Evolutionary conservation across 2,329 filamentous ascomycete genomes (phyloP).

Genomic region (Coniochaeta pulveracea): DNA sequence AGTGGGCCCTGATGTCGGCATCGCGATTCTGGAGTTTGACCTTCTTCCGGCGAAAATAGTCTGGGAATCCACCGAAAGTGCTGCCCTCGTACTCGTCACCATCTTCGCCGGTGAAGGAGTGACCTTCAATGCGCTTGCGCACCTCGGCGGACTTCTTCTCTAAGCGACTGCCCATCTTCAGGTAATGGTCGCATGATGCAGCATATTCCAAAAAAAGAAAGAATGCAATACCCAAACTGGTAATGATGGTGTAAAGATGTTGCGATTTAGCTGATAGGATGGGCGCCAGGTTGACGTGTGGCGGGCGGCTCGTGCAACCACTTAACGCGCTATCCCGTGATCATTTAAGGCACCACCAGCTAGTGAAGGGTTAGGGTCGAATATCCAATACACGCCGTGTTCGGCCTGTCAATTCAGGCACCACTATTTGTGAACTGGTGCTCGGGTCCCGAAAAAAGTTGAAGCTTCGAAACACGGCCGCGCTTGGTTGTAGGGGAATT

Average conservation of each 20-base stretch:
- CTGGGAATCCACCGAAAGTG: slow-evolving; percentile 76
- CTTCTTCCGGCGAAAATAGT: slow-evolving; percentile 94
- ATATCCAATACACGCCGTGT: too few species aligned
- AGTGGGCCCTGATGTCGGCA: slow-evolving; percentile 60
- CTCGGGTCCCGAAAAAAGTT: slow-evolving; percentile 3
- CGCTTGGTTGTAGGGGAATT: background rate
- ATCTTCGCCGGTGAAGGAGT: slow-evolving; percentile 68
- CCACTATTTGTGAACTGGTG: background rate
- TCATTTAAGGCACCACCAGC: too few species aligned
- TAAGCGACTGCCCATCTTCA: slow-evolving; percentile 48
- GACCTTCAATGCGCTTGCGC: slow-evolving; percentile 48
- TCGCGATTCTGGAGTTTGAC: slow-evolving; percentile 95
- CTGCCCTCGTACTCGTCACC: slow-evolving; percentile 89
- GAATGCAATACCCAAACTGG: too few species aligned
- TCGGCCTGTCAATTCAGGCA: background rate
- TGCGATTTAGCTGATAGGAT: too few species aligned
- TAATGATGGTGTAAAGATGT: too few species aligned
- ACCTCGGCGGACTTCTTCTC: slow-evolving; percentile 53
- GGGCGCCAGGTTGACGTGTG: too few species aligned
- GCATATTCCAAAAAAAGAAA: background rate
- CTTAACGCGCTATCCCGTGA: slow-evolving; percentile 8
- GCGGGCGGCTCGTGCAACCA: background rate
- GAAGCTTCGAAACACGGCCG: background rate
- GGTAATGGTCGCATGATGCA: too few species aligned
- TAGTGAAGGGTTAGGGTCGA: too few species aligned